A percentile compares a stretch with the other conserved stretches of the same genome.
phyloP scores from a whole-genome alignment of 352 stramenopile genomes.

The Phytophthora litchii region DNA sequence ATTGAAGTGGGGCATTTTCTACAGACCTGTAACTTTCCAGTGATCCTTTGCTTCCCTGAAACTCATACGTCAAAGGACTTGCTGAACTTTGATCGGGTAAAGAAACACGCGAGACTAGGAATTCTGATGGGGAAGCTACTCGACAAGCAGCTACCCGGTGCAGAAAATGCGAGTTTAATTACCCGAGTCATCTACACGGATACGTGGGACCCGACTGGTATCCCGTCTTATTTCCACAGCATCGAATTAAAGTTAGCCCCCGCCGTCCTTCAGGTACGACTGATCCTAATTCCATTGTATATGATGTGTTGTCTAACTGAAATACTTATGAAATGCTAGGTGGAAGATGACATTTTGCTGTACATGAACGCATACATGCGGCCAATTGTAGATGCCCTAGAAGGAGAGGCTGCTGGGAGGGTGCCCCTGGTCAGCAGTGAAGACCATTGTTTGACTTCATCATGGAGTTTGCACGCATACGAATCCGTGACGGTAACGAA shows the following conservation, averaged over 20 bases:
- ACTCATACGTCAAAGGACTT: conserved; percentile 33
- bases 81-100: conserved; percentile 40
- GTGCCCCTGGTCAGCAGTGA: background rate
- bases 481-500: conserved; percentile 36
- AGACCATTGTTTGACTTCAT: background rate
- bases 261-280: conserved; percentile 68
- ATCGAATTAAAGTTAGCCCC: conserved; percentile 64
- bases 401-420: conserved; percentile 24
- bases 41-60: conserved; percentile 61
- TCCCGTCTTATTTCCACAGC: conserved; percentile 73
- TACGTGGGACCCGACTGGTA: conserved; percentile 44
- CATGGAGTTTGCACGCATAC: conserved; percentile 28
- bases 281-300: background rate
- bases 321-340: conserved; percentile 24
- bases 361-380: conserved; percentile 53
- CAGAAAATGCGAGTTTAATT: conserved; percentile 36
- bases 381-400: conserved; percentile 45
- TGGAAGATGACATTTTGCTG: conserved; percentile 63
- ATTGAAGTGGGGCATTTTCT: conserved; percentile 78
- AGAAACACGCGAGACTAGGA: conserved; percentile 46
- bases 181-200: conserved; percentile 63
- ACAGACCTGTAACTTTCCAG: conserved; percentile 72
- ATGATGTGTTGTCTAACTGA: background rate
- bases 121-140: conserved; percentile 42
- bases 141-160: conserved; percentile 46